Base-by-base conservation (phyloP, 176 grass and related monocot species). In the Luzula sylvatica region DNA sequence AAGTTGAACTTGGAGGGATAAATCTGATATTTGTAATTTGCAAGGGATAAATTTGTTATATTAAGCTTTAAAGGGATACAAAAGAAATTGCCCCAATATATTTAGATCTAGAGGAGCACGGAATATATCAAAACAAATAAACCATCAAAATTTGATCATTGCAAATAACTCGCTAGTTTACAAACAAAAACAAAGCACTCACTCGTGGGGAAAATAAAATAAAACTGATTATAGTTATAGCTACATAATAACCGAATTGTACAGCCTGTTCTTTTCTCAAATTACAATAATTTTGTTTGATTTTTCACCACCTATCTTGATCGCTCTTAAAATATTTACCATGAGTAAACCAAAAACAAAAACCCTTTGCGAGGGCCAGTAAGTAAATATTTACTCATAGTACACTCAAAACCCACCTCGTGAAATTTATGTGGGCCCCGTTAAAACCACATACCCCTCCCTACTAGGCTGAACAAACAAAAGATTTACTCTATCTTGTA, bases 371-470 rank as follows among this genome's bases (percentile, higher is more conserved):
- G 41, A 48, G 43, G 59, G 43, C 59, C 25, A 25, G 15, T 48
- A 64, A 64, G 46, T 64, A 15, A 35, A 64, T 64, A 64, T 64
- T 64, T 64, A 64, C 58, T 63, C 25, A 5, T 64, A 62, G 16
- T 23, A 64, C 20, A 49, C 23, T 26, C 25, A 64, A 39, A 42
- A 35, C 15, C 30, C 14, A 35, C 41, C 43, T 35, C 30, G 11
- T 15, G 23, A 64, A 30, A 15, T 29, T 44, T 25, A 16, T 11
- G 16, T 20, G 38, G 3, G 38, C 16, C n/a, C 39, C 45, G 45
- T 61, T 21, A 61, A 61, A 35, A 61, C 22, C 42, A 46, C n/a
- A 43, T 25, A 41, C 24, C 39, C 57, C 42, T 25, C 39, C 57
- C 42, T 43, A 45, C 18, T 38, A 61, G 21, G 57, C 42, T 45